Evolutionary conservation across 805 yeast genomes (phyloP).

Genomic region (Hanseniaspora vineae): DNA sequence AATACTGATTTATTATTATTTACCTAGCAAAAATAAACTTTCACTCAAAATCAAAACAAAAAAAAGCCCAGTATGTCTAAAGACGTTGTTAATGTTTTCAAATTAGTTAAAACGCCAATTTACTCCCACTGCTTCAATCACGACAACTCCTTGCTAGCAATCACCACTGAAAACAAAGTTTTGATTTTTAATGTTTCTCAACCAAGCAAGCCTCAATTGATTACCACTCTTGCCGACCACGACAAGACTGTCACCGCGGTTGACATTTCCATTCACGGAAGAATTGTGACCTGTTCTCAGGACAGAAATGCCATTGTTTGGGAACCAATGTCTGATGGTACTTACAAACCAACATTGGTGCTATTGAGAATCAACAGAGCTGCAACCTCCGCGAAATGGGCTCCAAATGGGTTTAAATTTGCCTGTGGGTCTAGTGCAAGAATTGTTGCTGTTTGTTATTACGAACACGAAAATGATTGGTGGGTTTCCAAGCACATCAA

Average conservation of each 20-base stretch:
- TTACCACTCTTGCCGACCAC: conserved; percentile 65
- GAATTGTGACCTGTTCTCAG: conserved; percentile 92
- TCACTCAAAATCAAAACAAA: neutral
- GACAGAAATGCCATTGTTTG: conserved; percentile 96
- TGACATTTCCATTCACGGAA: conserved; percentile 78
- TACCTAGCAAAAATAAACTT: neutral
- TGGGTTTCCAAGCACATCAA: conserved; percentile 98
- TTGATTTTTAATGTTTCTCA: conserved; percentile 55
- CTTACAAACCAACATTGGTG: conserved; percentile 81
- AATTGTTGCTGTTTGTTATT: conserved; percentile 89
- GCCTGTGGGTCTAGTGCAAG: conserved; percentile 97
- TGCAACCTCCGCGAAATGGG: conserved; percentile 90
- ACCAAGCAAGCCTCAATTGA: conserved; percentile 31
- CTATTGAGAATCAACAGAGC: conserved; percentile 87
- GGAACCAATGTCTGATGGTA: conserved; percentile 54
- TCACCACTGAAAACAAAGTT: conserved; percentile 66
- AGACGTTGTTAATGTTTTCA: conserved; percentile 29
- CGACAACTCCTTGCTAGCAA: conserved; percentile 56
- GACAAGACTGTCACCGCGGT: conserved; percentile 92
- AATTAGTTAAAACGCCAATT: conserved; percentile 72
- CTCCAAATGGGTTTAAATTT: conserved; percentile 87
- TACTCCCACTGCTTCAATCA: conserved; percentile 82
- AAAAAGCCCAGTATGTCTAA: conserved; percentile 11
- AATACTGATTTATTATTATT: no score
- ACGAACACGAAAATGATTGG: conserved; percentile 95